phyloP scores from a whole-genome alignment of 2,329 filamentous ascomycete species.

The Chaetothyriales sp. region DNA sequence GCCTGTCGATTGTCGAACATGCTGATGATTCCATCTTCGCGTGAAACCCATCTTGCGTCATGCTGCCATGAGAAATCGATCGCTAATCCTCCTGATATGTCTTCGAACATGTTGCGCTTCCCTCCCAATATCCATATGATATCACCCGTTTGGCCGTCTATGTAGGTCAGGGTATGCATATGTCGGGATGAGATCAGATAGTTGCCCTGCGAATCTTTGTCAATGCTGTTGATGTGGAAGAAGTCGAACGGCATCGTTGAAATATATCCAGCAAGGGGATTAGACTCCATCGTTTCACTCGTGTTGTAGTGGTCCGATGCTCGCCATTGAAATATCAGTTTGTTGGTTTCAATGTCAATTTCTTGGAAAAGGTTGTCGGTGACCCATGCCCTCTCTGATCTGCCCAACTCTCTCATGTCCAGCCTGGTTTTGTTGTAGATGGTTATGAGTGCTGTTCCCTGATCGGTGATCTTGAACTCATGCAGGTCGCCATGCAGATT shows the following conservation, averaged over 20 bases:
- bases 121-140: constrained; percentile 40
- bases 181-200: constrained; percentile 31
- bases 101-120: constrained; percentile 27
- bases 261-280: constrained; percentile 8
- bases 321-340: constrained; percentile 33
- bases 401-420: constrained; percentile 12
- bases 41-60: constrained; percentile 30
- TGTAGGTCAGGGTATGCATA: constrained; percentile 28
- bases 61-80: constrained; percentile 39
- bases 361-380: constrained; percentile 31
- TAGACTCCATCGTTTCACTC: constrained; percentile 7
- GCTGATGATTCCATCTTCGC: constrained; percentile 21
- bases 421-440: constrained; percentile 9
- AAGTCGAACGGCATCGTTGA: constrained; percentile 32
- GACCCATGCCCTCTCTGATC: constrained; percentile 21
- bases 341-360: constrained; percentile 30
- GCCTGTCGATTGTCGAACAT: constrained; percentile 27
- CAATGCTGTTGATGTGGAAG: constrained; percentile 41
- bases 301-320: constrained; percentile 31
- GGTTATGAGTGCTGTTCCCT: constrained; percentile 11
- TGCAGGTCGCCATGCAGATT: constrained; percentile 15
- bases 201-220: constrained; percentile 34
- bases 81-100: constrained; percentile 28
- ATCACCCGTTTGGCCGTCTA: constrained; percentile 25
- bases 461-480: constrained; percentile 12